Evolutionary conservation across 352 stramenopile genomes (phyloP).

Genomic region (Aphanomyces stellatus): DNA sequence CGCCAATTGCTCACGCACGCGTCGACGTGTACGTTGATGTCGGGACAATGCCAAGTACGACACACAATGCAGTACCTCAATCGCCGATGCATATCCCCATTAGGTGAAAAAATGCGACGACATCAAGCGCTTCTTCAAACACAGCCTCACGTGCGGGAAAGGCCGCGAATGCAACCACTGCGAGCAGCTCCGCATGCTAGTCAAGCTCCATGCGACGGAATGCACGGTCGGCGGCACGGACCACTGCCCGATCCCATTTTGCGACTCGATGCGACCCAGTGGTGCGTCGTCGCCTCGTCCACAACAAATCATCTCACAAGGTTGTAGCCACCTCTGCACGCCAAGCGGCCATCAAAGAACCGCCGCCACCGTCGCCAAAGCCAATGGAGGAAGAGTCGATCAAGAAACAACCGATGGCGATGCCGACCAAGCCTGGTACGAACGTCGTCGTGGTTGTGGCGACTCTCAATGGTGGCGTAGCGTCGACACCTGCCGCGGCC

Average conservation of each 20-base stretch:
- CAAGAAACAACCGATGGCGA: background rate
- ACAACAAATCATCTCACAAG: background rate
- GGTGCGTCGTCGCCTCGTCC: background rate
- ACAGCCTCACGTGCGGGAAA: conserved; percentile 65
- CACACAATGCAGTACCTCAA: background rate
- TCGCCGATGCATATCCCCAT: background rate
- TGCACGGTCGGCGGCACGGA: conserved; percentile 49
- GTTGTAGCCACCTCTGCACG: background rate
- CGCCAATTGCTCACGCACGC: conserved; percentile 74
- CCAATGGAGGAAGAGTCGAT: background rate
- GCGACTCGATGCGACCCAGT: conserved; percentile 45
- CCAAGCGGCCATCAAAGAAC: background rate
- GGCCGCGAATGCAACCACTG: conserved; percentile 65
- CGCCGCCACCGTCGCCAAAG: background rate
- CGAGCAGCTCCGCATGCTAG: conserved; percentile 69
- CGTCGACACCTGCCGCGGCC: conserved; percentile 19
- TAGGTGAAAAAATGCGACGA: conserved; percentile 80
- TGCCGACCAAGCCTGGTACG: too few species aligned
- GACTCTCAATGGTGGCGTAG: too few species aligned
- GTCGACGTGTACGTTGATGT: conserved; percentile 44
- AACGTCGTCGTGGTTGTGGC: too few species aligned
- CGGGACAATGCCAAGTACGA: conserved; percentile 44
- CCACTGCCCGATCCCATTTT: conserved; percentile 78
- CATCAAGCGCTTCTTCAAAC: conserved; percentile 77
- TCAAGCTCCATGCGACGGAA: conserved; percentile 80